Evolutionary conservation across 2,329 filamentous ascomycete genomes (phyloP), one percentile per base, ranked within the genome.

Genomic region (Fusarium bactridioides): DNA sequence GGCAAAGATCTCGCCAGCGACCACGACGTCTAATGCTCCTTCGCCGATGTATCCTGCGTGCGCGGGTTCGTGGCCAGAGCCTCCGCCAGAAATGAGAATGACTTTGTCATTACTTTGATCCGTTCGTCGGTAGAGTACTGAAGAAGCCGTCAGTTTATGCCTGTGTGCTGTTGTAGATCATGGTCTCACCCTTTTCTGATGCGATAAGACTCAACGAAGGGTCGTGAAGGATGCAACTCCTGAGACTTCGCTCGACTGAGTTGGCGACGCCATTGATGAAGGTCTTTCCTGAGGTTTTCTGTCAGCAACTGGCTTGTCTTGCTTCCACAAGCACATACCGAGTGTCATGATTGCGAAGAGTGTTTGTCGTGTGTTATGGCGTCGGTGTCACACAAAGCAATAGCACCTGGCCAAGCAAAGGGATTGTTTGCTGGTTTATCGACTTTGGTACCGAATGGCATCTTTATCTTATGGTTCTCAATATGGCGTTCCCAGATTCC

Each of bases 1-100:
- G 5, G 75, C 74, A 69, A 77, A 77, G 43, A 76, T 76, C 47
- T 77, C 71, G 45, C 75, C 75, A 1, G 75, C 74, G 7, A 77
- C 58, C 10, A 76, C 73, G 5, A 64, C 65, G 41, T 77, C 75
- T 1, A 77, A 56, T 16, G 74, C 74, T 3, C 75, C 75, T 13
- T 75, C 69, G 16, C 75, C 75, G 4, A 77, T 43, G 64, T 76
- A 77, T 60, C 74, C 75, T 12, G 75, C 74, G 11, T 77, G 74
- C 4, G 75, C 75, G 10, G 75, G 75, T 31, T 77, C 75, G 23
- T 77, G 75, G 11, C 75, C 75, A 1, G 75, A 77, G 18, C 75
- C 74, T 10, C 74, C 75, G 10, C 75, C 75, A 1, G 75, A 76
- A 33, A 77, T 51, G 10, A 77, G 60, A 15, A 72, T 61, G 16